These are phyloP conservation scores for Leccinum fibrillosum DNA, from an alignment of 768 basidiomycete genomes.

Conservation along the genomic window DNA sequence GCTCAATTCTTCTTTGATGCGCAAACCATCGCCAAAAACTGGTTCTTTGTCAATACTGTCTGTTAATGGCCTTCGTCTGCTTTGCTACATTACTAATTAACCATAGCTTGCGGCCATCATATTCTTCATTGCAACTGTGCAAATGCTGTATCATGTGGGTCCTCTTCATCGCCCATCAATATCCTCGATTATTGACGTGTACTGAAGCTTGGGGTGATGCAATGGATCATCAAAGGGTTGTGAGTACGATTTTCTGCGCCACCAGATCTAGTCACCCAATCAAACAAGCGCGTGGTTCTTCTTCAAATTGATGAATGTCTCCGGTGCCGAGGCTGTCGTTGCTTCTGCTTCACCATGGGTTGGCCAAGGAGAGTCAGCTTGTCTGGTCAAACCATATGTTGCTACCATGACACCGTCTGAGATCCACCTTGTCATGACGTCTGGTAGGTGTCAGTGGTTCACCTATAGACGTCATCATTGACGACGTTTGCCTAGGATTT, in stretches of 20 bases:
- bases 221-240: constrained; percentile 89
- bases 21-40: constrained; percentile 61
- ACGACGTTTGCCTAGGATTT: constrained; percentile 46
- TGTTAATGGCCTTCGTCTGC: constrained; percentile 19
- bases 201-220: constrained; percentile 74
- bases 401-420: constrained; percentile 84
- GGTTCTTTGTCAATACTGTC: constrained; percentile 84
- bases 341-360: constrained; percentile 93
- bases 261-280: neutral
- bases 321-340: constrained; percentile 93
- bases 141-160: constrained; percentile 77
- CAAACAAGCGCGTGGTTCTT: constrained; percentile 79
- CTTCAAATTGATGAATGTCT: constrained; percentile 87
- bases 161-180: neutral
- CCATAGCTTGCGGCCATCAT: constrained; percentile 71
- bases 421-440: constrained; percentile 86
- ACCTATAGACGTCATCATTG: neutral
- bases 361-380: constrained; percentile 87
- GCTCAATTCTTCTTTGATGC: constrained; percentile 81
- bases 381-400: constrained; percentile 80
- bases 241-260: constrained; percentile 31
- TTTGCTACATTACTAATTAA: constrained; percentile 15
- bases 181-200: neutral
- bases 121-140: constrained; percentile 91
- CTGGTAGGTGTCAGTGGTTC: constrained; percentile 42